Conservation (phyloP, 768 basidiomycete species). For the Paxillus involutus region DNA sequence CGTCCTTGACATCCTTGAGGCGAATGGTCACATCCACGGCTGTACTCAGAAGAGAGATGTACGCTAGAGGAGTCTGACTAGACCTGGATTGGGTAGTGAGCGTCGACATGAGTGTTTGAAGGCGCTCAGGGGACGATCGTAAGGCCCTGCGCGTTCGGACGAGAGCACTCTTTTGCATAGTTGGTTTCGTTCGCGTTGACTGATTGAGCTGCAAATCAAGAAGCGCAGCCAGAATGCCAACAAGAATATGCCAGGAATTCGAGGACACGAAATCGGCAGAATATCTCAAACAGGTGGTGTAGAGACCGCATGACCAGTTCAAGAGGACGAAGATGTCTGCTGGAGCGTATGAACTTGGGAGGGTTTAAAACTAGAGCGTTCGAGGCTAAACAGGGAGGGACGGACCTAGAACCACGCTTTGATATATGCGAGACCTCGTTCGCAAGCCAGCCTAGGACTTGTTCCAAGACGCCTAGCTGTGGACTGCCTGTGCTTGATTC, state of each 20-base stretch:
- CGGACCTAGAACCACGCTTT: constrained; percentile 59
- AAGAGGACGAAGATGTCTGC: constrained; percentile 67
- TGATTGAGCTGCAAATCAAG: constrained; percentile 59
- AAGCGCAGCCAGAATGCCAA: constrained; percentile 56
- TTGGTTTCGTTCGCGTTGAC: constrained; percentile 50
- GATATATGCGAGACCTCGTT: constrained; percentile 61
- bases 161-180: constrained; percentile 60
- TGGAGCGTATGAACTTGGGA: constrained; percentile 51
- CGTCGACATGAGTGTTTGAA: constrained; percentile 51
- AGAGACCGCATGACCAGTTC: constrained; percentile 68
- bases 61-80: constrained; percentile 39
- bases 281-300: constrained; percentile 47
- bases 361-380: not conserved
- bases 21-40: constrained; percentile 70
- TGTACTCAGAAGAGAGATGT: constrained; percentile 61
- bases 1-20: constrained; percentile 55
- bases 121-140: constrained; percentile 54
- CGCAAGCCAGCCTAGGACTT: constrained; percentile 75
- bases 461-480: constrained; percentile 62
- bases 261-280: constrained; percentile 47
- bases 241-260: constrained; percentile 50
- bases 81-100: constrained; percentile 54
- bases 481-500: constrained; percentile 45
- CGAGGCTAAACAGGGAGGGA: constrained; percentile 7
- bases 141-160: constrained; percentile 66